Evolutionary conservation across 176 grass and related monocot genomes (phyloP).

Genomic region (Musa itinerans): DNA sequence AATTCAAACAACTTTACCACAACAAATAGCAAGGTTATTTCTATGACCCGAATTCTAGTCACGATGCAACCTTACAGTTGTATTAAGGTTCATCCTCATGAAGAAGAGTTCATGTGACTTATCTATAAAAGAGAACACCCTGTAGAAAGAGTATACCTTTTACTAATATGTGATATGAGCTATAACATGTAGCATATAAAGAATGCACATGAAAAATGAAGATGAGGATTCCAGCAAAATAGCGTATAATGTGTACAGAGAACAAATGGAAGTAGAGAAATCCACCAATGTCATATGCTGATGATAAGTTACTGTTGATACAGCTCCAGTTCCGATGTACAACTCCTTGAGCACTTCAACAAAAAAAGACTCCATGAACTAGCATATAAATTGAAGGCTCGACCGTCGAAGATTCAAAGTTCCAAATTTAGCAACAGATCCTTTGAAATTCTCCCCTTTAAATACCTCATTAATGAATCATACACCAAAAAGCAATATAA

Average conservation of each 20-base stretch:
- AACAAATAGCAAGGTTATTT: no score
- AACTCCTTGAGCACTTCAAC: conserved; percentile 29
- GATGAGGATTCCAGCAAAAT: conserved; percentile 28
- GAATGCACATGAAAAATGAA: conserved; percentile 2
- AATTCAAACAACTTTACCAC: no score
- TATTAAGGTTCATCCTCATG: conserved; percentile 2
- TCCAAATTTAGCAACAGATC: conserved; percentile 15
- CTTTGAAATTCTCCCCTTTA: background rate
- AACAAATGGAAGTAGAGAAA: conserved; percentile 34
- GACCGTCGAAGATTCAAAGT: background rate
- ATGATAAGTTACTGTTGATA: conserved; percentile 22
- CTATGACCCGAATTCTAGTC: no score
- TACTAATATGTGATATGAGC: background rate
- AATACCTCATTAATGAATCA: conserved; percentile 13
- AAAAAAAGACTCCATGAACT: conserved; percentile 12
- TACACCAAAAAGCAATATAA: conserved; percentile 30
- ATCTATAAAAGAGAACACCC: conserved; percentile 12
- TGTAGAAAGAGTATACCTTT: background rate
- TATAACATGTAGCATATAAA: background rate
- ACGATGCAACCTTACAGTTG: no score
- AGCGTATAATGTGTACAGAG: conserved; percentile 12
- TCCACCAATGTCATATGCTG: conserved; percentile 45
- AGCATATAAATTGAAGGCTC: conserved; percentile 15
- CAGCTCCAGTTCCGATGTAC: conserved; percentile 30
- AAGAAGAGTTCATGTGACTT: conserved; percentile 22